phyloP scores from a whole-genome alignment of 345 rosid genomes.

The Populus euphratica region DNA sequence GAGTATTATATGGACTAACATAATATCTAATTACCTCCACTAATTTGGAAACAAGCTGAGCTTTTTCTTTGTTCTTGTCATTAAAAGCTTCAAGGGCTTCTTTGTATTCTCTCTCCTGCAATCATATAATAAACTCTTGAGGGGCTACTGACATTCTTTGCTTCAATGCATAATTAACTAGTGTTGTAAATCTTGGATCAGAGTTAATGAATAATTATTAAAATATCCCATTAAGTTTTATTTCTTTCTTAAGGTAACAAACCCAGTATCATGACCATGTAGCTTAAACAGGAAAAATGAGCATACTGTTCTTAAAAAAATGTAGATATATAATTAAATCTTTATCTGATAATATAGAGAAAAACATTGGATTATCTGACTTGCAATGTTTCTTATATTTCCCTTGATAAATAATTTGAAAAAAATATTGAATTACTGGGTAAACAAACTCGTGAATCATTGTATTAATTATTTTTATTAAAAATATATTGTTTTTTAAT shows the following conservation, averaged over 20 bases:
- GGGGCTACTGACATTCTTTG: not conserved
- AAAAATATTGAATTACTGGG: no score
- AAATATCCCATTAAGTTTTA: no score
- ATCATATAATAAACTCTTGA: constrained; percentile 5
- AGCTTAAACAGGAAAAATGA: no score
- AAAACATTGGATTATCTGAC: not conserved
- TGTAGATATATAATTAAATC: not conserved
- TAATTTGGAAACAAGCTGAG: constrained; percentile 61
- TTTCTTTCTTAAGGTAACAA: no score
- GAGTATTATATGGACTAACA: not conserved
- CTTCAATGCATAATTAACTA: not conserved
- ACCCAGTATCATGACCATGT: no score
- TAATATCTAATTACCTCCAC: constrained; percentile 57
- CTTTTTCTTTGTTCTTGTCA: constrained; percentile 81
- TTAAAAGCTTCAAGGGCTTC: constrained; percentile 84
- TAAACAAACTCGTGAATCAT: no score
- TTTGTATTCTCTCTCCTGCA: constrained; percentile 88
- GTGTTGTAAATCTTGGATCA: not conserved
- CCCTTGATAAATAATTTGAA: no score
- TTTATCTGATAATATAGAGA: not conserved
- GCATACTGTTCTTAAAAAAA: no score
- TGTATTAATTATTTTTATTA: no score
- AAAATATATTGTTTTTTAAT: no score
- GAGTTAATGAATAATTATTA: no score
- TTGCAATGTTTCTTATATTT: not conserved